A percentile compares a stretch with the other conserved stretches of the same genome.
phyloP scores from a whole-genome alignment of 1,139 yeast genomes.

The Candida anutae region DNA sequence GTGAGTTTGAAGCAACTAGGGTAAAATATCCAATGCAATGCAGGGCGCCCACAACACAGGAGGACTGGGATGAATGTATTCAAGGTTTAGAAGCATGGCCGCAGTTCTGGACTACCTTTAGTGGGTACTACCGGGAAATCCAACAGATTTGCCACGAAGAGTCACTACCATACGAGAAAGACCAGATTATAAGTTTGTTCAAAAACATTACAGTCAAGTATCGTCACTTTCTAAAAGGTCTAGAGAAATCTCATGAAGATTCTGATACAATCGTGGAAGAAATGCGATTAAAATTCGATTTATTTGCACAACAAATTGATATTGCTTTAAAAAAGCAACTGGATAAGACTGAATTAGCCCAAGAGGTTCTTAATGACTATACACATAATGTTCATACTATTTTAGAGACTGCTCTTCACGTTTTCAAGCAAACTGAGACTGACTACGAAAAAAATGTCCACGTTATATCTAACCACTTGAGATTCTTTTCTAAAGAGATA shows the following conservation, averaged over 20 bases:
- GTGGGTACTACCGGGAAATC: conserved; percentile 47
- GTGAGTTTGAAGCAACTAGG: conserved; percentile 45
- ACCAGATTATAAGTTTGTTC: conserved; percentile 39
- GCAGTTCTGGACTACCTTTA: conserved; percentile 56
- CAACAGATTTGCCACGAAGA: conserved; percentile 43
- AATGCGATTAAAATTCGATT: conserved; percentile 2
- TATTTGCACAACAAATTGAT: conserved; percentile 6
- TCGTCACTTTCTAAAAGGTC: conserved; percentile 12
- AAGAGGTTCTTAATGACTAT: no score
- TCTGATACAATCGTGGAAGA: conserved; percentile 7
- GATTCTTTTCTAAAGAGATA: no score
- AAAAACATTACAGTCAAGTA: conserved; percentile 36
- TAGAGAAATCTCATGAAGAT: conserved; percentile 8
- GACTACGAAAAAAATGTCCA: no score
- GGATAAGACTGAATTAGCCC: no score
- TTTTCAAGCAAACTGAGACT: no score
- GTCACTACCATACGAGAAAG: conserved; percentile 45
- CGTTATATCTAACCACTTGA: no score
- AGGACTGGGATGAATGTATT: conserved; percentile 27
- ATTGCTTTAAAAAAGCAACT: conserved; percentile 3
- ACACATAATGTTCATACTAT: background rate
- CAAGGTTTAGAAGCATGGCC: conserved; percentile 32
- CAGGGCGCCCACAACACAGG: conserved; percentile 6
- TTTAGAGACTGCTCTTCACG: background rate
- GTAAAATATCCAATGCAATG: conserved; percentile 30